Evolutionary conservation across 371 early-diverging fungal genomes (phyloP).

Genomic region (Fennellomyces sp.): DNA sequence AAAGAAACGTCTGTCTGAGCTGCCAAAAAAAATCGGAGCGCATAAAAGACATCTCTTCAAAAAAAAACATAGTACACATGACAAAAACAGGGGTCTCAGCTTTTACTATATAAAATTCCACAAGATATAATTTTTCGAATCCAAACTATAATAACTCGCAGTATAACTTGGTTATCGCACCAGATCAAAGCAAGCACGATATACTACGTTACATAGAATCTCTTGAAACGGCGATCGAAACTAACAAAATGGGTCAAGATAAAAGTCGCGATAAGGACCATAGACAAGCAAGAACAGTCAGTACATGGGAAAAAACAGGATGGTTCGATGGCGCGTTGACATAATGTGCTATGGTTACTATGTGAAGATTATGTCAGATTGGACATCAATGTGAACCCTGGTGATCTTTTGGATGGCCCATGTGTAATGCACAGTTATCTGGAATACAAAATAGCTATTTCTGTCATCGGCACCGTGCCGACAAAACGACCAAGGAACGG

Average conservation of each 20-base stretch:
- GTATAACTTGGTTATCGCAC: slow-evolving; percentile 3
- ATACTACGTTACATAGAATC: not conserved
- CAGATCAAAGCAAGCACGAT: no score
- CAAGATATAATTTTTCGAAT: no score
- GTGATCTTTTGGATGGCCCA: not conserved
- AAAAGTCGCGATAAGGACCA: not conserved
- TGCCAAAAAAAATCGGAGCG: no score
- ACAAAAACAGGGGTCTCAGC: no score
- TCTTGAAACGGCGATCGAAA: slow-evolving; percentile 18
- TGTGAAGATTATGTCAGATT: no score
- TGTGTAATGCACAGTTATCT: slow-evolving; percentile 2
- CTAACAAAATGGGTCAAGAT: not conserved
- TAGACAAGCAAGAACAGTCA: not conserved
- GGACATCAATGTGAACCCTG: not conserved
- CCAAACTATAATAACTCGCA: no score
- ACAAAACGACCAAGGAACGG: not conserved
- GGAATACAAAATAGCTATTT: slow-evolving; percentile 8
- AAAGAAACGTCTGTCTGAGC: no score
- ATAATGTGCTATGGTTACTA: not conserved
- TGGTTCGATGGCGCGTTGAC: not conserved
- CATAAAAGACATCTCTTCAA: no score
- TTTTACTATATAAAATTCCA: no score
- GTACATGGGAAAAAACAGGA: not conserved
- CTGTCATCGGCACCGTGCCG: slow-evolving; percentile 4
- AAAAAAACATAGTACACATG: no score